These are phyloP conservation scores for Coffea canephora DNA, from an alignment of 257 asterid genomes.

Conservation along the genomic window DNA sequence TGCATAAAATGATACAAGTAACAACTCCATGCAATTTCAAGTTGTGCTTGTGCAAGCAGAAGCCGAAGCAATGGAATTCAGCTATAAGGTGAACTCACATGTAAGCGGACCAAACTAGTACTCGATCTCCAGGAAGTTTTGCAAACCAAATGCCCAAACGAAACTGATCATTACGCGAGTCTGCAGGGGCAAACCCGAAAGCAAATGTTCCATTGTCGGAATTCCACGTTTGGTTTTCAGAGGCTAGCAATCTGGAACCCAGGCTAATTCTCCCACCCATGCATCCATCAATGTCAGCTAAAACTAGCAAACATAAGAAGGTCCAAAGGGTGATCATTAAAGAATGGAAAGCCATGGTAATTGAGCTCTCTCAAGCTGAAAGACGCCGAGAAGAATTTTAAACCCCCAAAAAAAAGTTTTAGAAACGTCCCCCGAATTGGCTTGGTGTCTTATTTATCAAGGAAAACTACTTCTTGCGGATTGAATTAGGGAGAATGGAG, in stretches of 20 bases:
- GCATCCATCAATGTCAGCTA: conserved; percentile 26
- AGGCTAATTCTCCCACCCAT: conserved; percentile 38
- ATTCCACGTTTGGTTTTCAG: conserved; percentile 61
- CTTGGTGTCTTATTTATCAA: conserved; percentile 26
- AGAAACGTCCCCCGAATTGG: too few species aligned
- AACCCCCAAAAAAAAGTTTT: too few species aligned
- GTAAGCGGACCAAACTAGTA: conserved; percentile 74
- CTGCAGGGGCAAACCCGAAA: conserved; percentile 54
- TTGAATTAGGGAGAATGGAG: conserved; percentile 9
- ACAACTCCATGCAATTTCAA: background rate
- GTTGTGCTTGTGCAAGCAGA: background rate
- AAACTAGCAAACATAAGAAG: conserved; percentile 19
- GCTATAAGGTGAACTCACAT: conserved; percentile 45
- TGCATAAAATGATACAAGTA: background rate
- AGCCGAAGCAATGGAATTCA: background rate
- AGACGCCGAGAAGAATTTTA: background rate
- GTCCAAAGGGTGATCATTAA: conserved; percentile 19
- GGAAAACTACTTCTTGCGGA: background rate
- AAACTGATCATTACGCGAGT: conserved; percentile 36
- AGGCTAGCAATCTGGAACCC: conserved; percentile 63
- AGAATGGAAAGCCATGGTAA: conserved; percentile 22
- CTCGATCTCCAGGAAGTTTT: conserved; percentile 66
- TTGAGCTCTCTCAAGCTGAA: background rate
- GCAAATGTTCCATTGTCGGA: conserved; percentile 80
- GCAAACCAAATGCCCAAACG: conserved; percentile 77